Percentiles rank a stretch among this genome's conserved stretches.
Conservation (phyloP, 164 flowering plant genomes). For the Santalum album region DNA sequence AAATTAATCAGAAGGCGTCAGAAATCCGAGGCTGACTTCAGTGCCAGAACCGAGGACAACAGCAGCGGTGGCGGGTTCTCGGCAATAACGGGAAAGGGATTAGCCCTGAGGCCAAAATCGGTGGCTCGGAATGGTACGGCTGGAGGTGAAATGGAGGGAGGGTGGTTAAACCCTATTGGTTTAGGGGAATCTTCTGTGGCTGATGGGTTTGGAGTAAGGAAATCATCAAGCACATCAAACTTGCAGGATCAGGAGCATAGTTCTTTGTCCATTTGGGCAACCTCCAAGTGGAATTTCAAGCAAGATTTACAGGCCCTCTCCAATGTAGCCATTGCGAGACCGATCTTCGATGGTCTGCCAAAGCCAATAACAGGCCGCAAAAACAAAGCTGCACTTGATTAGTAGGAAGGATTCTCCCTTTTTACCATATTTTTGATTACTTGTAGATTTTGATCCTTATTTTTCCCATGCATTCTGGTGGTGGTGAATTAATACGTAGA, state of each 20-base stretch:
- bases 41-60: conserved; percentile 33
- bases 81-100: conserved; percentile 50
- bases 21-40: conserved; percentile 40
- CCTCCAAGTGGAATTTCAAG: neutral
- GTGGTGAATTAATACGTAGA: too few species aligned
- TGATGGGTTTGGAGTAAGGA: neutral
- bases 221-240: neutral
- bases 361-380: neutral
- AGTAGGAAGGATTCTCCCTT: neutral
- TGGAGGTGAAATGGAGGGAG: conserved; percentile 31
- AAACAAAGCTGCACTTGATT: neutral
- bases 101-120: conserved; percentile 67
- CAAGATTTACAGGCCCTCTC: neutral
- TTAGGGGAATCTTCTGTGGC: conserved; percentile 2
- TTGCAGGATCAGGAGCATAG: neutral
- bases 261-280: neutral
- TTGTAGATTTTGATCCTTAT: neutral
- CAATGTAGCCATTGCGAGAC: neutral
- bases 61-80: conserved; percentile 39
- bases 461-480: too few species aligned
- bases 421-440: neutral
- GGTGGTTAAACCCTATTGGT: conserved; percentile 21
- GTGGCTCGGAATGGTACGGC: conserved; percentile 22
- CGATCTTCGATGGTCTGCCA: neutral
- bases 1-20: conserved; percentile 54